A percentile compares a stretch with the other conserved stretches of the same genome.
Conservation (phyloP, 2,329 filamentous ascomycete genomes). For the Fusarium annulatum region DNA sequence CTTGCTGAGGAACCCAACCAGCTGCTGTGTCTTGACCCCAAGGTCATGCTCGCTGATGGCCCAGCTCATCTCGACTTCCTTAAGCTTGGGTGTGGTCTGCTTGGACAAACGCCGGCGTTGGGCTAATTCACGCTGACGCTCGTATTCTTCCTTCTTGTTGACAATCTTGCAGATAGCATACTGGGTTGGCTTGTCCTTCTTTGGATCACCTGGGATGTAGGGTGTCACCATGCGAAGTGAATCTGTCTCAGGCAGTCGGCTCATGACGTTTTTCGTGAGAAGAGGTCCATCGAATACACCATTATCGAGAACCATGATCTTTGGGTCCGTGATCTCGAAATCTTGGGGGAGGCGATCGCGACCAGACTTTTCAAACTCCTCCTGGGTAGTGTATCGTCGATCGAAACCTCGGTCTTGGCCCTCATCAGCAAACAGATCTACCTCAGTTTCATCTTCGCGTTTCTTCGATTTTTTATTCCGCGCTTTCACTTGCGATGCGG, state of each 20-base stretch:
- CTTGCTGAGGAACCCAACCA: constrained; percentile 76
- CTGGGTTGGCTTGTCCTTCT: constrained; percentile 33
- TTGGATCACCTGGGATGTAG: constrained; percentile 49
- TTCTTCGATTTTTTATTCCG: background rate
- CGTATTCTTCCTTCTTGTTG: constrained; percentile 64
- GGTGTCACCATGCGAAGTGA: constrained; percentile 57
- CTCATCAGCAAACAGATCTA: constrained; percentile 17
- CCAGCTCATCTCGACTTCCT: constrained; percentile 93
- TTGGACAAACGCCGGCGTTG: constrained; percentile 58
- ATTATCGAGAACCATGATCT: constrained; percentile 56
- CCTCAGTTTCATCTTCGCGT: background rate
- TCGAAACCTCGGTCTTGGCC: constrained; percentile 42
- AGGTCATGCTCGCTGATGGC: constrained; percentile 82
- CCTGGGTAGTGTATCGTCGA: constrained; percentile 51
- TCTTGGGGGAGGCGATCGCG: constrained; percentile 56
- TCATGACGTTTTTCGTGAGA: constrained; percentile 55
- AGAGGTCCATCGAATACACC: constrained; percentile 55
- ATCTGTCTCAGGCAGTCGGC: constrained; percentile 48
- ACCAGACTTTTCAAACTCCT: constrained; percentile 49
- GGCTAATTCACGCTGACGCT: constrained; percentile 55
- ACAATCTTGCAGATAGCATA: constrained; percentile 78
- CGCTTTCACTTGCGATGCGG: constrained; percentile 17
- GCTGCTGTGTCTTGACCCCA: constrained; percentile 73
- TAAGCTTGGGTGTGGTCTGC: constrained; percentile 60
- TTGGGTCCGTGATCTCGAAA: constrained; percentile 56